Evolutionary conservation across 768 basidiomycete species (phyloP), one percentile per base, ranked within the genome.

Genomic region (Obba rivulosa): DNA sequence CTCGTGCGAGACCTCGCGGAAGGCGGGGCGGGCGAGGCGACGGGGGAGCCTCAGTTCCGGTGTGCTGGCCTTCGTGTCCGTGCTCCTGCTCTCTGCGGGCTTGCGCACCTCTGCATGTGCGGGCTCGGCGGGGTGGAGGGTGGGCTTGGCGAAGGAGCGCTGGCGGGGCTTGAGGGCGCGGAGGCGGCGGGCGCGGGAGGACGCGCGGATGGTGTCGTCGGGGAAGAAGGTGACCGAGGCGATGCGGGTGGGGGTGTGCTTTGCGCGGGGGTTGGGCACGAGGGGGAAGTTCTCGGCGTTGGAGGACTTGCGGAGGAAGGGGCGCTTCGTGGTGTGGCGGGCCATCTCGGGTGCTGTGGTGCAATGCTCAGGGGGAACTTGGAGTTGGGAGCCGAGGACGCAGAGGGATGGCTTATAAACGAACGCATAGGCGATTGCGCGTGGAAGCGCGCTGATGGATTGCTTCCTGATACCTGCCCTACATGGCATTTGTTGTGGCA

Each of bases 11-110:
- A 87, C 75, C 49, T 81, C 78, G 35, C 69, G 58, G 54, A 77
- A 82, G 2, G 72, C 65, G 4, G 87, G 86, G 10, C 85, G 78
- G 25, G 76, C 69, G 43, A 90, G 80, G 35, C 71, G 79, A 47
- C 86, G 78, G n/a, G 86, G 87, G 20, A 90, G 20, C 16, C 8
- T 34, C 21, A 16, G 31, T 18, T 34, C 21, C 35, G 13, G 20
- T 8, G 5, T 16, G 17, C 34, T n/a, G 38, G 36, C 10, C 2
- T 17, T 34, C 14, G 48, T 8, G 28, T n/a, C 4, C 38, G 38
- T 34, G 38, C 28, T 31, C 28, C 40, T 34, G 34, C 40, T 42
- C 31, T 13, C 3, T n/a, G 22, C 28, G 28, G 28, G 28, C 28
- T 31, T 31, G 28, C 28, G 5, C 28, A 13, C 7, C 7, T 5